Percentiles rank a stretch among this genome's conserved stretches.
These are phyloP conservation scores for Nakaseomyces uthaithaninus DNA, from an alignment of 1,139 yeast genomes.

Conservation along the genomic window DNA sequence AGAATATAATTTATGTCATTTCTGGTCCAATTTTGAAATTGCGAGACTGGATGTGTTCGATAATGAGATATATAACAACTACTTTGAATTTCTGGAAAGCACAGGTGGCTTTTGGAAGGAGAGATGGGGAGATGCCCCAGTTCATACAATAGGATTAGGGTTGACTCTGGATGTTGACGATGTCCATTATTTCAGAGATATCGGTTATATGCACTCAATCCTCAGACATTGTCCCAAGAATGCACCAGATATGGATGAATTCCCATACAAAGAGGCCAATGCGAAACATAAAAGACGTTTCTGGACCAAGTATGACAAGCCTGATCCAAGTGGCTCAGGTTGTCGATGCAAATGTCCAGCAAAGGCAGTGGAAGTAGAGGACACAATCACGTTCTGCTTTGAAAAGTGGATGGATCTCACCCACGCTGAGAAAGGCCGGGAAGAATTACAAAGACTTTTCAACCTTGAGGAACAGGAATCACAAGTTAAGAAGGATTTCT, in stretches of 20 bases:
- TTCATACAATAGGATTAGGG: conserved; percentile 78
- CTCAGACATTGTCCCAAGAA: conserved; percentile 80
- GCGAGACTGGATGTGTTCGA: conserved; percentile 70
- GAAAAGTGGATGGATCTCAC: conserved; percentile 34
- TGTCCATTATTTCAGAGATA: conserved; percentile 81
- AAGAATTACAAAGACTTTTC: neutral
- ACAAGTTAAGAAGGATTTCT: conserved; percentile 3
- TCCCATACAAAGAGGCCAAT: conserved; percentile 37
- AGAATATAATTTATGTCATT: conserved; percentile 74
- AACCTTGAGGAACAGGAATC: conserved; percentile 5
- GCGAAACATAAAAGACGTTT: conserved; percentile 11
- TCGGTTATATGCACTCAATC: conserved; percentile 76
- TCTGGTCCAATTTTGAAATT: conserved; percentile 92
- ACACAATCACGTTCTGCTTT: conserved; percentile 35
- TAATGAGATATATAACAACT: conserved; percentile 52
- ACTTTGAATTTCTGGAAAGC: conserved; percentile 56
- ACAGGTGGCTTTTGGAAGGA: conserved; percentile 80
- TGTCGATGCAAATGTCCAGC: conserved; percentile 8
- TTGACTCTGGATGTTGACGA: conserved; percentile 58
- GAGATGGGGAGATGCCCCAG: conserved; percentile 95
- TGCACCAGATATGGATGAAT: conserved; percentile 32
- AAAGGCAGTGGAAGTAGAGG: conserved; percentile 36
- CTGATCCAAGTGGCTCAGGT: conserved; percentile 5
- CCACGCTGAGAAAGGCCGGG: conserved; percentile 16
- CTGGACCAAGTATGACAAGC: conserved; percentile 5